Evolutionary conservation across 2,329 filamentous ascomycete species (phyloP).

Genomic region (Colletotrichum shisoi): DNA sequence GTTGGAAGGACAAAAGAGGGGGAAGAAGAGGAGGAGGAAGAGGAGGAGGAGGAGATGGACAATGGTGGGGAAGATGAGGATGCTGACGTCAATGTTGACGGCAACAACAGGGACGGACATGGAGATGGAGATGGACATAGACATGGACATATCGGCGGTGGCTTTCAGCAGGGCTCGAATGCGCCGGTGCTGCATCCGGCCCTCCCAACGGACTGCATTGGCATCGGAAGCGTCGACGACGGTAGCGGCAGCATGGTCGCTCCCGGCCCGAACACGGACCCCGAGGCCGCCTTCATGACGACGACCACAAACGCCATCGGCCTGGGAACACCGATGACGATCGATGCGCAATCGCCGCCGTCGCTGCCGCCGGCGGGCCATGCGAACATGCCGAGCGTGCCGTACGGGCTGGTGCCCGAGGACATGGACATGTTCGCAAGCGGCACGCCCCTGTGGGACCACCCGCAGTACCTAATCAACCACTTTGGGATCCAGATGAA

Average conservation of each 20-base stretch:
- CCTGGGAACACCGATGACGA: constrained; percentile 8
- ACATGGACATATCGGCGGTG: background rate
- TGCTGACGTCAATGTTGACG: constrained; percentile 1
- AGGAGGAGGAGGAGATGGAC: background rate
- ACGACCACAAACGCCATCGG: background rate
- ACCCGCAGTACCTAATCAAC: constrained; percentile 42
- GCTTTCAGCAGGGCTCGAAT: background rate
- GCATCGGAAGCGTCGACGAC: background rate
- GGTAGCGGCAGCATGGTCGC: background rate
- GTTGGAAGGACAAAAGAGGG: background rate
- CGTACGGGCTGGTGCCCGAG: constrained; percentile 4
- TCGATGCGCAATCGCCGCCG: constrained; percentile 2
- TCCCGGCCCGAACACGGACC: background rate
- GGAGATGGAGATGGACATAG: background rate
- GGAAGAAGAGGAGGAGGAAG: constrained; percentile 6
- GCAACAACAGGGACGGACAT: background rate
- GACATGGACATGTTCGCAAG: constrained; percentile 26
- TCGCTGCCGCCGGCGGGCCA: background rate
- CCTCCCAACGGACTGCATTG: background rate
- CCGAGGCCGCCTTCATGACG: background rate
- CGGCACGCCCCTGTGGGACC: constrained; percentile 35
- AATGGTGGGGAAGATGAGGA: background rate
- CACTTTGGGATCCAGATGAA: constrained; percentile 40
- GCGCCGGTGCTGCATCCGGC: constrained; percentile 6
- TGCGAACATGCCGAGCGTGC: background rate